Conservation (phyloP, 2,329 filamentous ascomycete species). For the Remersonia thermophila region DNA sequence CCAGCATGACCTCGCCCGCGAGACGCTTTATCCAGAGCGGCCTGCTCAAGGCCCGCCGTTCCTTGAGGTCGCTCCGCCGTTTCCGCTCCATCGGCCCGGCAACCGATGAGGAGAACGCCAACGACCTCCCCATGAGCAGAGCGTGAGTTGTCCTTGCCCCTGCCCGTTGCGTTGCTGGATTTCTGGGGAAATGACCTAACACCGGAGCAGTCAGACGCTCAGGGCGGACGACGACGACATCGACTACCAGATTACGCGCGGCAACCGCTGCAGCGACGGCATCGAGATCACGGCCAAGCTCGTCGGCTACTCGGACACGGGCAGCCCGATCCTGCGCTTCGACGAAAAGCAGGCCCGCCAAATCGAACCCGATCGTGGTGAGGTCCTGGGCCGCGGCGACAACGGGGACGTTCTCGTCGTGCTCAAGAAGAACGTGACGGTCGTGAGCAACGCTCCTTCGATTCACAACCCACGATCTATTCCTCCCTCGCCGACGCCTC, state of each 20-base stretch:
- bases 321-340: slow-evolving; percentile 35
- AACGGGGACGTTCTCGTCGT: slow-evolving; percentile 26
- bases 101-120: too few relatives aligned
- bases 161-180: too few relatives aligned
- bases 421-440: slow-evolving; percentile 22
- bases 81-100: too few relatives aligned
- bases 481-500: not conserved
- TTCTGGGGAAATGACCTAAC: slow-evolving; percentile 7
- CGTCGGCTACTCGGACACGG: slow-evolving; percentile 33
- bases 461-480: not conserved
- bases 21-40: too few relatives aligned
- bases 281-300: slow-evolving; percentile 23
- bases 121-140: slow-evolving; percentile 27
- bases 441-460: slow-evolving; percentile 3
- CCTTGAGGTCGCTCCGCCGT: too few relatives aligned
- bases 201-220: slow-evolving; percentile 9
- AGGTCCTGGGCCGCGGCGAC: slow-evolving; percentile 26
- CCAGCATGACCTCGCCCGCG: too few relatives aligned
- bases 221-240: slow-evolving; percentile 23
- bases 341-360: slow-evolving; percentile 20
- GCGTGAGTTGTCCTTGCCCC: slow-evolving; percentile 26
- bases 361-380: slow-evolving; percentile 21
- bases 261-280: not conserved
- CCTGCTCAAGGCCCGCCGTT: too few relatives aligned
- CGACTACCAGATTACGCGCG: slow-evolving; percentile 12